Base-by-base conservation (phyloP, 345 rosid species). In the Capsella bursapastoris region DNA sequence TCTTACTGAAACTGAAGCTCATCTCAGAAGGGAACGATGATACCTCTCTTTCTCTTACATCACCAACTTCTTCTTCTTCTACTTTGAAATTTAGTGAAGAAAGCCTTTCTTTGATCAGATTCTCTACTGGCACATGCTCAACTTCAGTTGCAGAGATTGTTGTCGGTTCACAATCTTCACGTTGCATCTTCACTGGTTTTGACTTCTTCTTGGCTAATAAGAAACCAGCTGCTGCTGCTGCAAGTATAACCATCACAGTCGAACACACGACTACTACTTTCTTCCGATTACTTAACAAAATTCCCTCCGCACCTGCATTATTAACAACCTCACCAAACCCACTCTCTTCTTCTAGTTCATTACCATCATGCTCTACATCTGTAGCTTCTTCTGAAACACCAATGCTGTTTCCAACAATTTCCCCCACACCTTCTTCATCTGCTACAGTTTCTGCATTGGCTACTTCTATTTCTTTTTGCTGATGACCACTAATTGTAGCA, bases 1-100 rank as follows among this genome's bases (percentile, higher is more conserved):
- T 50, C 66, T 70, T 81, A 5, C 43, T 16, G 71, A 56, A 86
- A 76, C 93, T 85, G 81, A 92, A 84, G 81, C 87, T 90, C 69
- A 22, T 60, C 78, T 59, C 78, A 29, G 73, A 50, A 58, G 73
- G 73, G 34, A 49, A 29, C 14, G 72, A 28, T 34, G 71, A 32
- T 66, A 57, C 78, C 61, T 74, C 66, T 50, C 15, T 16, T 57
- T 25, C 57, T 25, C 28, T 70, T n/a, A 64, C 72, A 31, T 82
- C 92, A 6, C 16, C 53, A 43, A 64, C 64, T 32, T 77, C 86
- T 44, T 82, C 85, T 11, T 74, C 85, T 11, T 74, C 82, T 38
- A 79, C 70, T 50, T 80, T 82, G 77, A 77, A 78, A 49, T 79
- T 66, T 63, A 68, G 57, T 7, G 84, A 75, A 75, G 81, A 71